Percentiles rank a stretch among this genome's conserved stretches.
Evolutionary conservation across 148 eudicot species (phyloP).

Genomic region (Chenopodium formosanum): DNA sequence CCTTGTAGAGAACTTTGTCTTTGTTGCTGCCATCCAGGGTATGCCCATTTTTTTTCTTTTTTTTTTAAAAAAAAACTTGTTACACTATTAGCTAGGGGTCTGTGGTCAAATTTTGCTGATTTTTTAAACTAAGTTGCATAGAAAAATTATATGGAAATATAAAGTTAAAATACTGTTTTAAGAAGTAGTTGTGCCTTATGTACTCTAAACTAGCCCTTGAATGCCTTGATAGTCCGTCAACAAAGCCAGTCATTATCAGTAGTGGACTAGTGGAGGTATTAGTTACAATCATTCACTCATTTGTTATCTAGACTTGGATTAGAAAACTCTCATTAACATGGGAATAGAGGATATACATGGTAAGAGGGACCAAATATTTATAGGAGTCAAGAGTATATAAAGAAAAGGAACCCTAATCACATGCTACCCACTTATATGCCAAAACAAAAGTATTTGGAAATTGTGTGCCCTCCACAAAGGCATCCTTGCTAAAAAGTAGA

Average conservation of each 20-base stretch:
- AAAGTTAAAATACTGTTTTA: background rate
- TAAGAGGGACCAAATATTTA: background rate
- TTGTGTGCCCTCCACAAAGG: too few species aligned
- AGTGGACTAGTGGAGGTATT: background rate
- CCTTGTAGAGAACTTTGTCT: slow-evolving; percentile 95
- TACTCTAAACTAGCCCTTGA: background rate
- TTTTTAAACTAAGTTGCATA: background rate
- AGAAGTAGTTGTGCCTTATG: background rate
- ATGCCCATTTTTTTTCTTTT: slow-evolving; percentile 17
- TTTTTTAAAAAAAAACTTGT: background rate
- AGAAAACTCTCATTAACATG: background rate
- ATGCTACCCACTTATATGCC: background rate
- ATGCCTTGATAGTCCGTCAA: background rate
- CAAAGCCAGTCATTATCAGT: background rate
- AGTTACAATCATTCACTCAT: background rate
- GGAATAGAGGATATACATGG: background rate
- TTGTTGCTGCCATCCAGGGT: slow-evolving; percentile 98
- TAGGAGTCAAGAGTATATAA: background rate
- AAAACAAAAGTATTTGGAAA: too few species aligned
- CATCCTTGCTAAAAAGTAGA: too few species aligned
- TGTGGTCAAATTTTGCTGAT: background rate
- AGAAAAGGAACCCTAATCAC: background rate
- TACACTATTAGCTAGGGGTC: background rate
- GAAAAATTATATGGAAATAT: background rate
- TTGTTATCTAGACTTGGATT: background rate